Percentiles rank a stretch among this genome's conserved stretches.
phyloP scores from a whole-genome alignment of 1,284 basidiomycete species.

The Malassezia sympodialis region DNA sequence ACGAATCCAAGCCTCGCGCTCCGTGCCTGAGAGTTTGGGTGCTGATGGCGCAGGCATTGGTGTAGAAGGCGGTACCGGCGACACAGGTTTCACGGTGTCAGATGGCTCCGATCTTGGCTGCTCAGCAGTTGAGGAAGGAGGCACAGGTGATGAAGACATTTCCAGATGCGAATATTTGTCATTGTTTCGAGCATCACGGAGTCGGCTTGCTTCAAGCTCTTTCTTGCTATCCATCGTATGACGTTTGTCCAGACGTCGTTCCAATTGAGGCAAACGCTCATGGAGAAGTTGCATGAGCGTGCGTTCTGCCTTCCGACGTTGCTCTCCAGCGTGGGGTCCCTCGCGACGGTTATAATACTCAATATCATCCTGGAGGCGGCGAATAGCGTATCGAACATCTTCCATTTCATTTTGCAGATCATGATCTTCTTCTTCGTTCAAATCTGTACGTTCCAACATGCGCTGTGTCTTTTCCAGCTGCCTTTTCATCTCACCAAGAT shows the following conservation, averaged over 20 bases:
- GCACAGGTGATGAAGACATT: constrained; percentile 1
- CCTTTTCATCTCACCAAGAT: constrained; percentile 76
- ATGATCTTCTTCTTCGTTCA: constrained; percentile 64
- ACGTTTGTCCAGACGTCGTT: constrained; percentile 69
- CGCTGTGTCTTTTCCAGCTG: constrained; percentile 71
- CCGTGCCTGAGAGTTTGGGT: constrained; percentile 71
- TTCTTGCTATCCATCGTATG: constrained; percentile 66
- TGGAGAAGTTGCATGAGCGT: constrained; percentile 79
- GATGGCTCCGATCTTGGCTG: not conserved
- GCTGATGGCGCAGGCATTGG: constrained; percentile 45
- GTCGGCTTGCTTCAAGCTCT: constrained; percentile 52
- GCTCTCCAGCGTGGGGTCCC: constrained; percentile 63
- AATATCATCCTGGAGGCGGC: constrained; percentile 81
- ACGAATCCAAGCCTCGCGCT: constrained; percentile 68
- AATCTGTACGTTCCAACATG: constrained; percentile 66
- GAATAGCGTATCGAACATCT: constrained; percentile 74
- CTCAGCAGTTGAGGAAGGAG: not conserved
- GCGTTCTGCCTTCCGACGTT: constrained; percentile 74
- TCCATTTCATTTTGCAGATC: constrained; percentile 74
- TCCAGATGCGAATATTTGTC: constrained; percentile 51
- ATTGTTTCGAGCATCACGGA: constrained; percentile 77
- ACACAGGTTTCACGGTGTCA: not conserved
- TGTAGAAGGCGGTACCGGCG: constrained; percentile 38
- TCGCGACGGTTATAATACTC: constrained; percentile 74
- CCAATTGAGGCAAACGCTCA: constrained; percentile 80